Evolutionary conservation across 106 monocot species (phyloP).

Genomic region (Gastrodia elata): DNA sequence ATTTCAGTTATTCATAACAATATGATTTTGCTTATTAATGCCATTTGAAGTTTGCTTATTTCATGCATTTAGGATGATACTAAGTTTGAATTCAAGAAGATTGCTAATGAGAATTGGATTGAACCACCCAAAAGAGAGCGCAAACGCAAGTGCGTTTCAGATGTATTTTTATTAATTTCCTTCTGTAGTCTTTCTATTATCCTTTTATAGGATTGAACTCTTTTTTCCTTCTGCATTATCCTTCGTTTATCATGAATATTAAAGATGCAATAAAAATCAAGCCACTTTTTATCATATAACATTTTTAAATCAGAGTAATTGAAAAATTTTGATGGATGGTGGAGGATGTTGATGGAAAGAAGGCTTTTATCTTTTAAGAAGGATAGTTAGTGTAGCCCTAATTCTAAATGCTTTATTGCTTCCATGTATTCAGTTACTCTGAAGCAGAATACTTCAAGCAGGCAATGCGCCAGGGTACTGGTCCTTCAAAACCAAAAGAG

Average conservation of each 20-base stretch:
- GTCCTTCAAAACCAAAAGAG: slow-evolving; percentile 44
- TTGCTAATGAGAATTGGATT: slow-evolving; percentile 54
- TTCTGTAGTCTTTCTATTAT: neutral
- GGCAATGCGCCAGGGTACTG: slow-evolving; percentile 52
- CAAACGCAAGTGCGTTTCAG: slow-evolving; percentile 45
- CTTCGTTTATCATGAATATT: neutral
- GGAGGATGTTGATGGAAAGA: too few relatives aligned
- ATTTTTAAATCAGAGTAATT: neutral
- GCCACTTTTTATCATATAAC: neutral
- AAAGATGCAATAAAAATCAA: neutral
- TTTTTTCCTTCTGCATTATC: too few relatives aligned
- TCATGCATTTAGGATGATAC: slow-evolving; percentile 24
- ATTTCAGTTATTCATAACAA: neutral
- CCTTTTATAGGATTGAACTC: too few relatives aligned
- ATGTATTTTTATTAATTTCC: too few relatives aligned
- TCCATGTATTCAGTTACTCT: slow-evolving; percentile 33
- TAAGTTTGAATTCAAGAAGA: slow-evolving; percentile 42
- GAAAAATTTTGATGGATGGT: too few relatives aligned
- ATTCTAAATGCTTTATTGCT: neutral
- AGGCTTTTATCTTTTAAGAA: too few relatives aligned
- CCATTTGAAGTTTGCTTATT: neutral
- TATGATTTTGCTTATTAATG: neutral
- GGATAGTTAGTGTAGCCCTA: too few relatives aligned
- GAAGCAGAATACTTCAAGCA: slow-evolving; percentile 71
- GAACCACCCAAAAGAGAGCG: slow-evolving; percentile 48